Evolutionary conservation across 2,329 filamentous ascomycete species (phyloP).

Genomic region (Byssoonygena ceratinophila): DNA sequence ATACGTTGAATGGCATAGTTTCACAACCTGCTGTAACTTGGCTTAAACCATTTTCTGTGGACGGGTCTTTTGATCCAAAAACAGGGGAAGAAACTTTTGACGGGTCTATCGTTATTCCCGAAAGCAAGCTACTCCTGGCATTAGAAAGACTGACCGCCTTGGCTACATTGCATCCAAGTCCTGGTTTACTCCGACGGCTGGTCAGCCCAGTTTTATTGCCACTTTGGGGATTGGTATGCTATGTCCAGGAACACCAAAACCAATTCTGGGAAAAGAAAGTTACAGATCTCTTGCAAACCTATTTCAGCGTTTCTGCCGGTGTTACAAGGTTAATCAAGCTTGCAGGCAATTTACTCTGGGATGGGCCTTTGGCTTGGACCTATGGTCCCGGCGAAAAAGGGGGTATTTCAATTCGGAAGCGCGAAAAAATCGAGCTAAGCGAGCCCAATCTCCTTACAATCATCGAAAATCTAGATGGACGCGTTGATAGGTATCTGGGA

Average conservation of each 20-base stretch:
- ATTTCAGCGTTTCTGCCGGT: conserved; percentile 33
- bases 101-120: conserved; percentile 20
- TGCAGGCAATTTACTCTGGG: conserved; percentile 33
- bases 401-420: conserved; percentile 23
- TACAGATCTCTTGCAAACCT: conserved; percentile 29
- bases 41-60: conserved; percentile 22
- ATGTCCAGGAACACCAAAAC: conserved; percentile 25
- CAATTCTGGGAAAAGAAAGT: conserved; percentile 23
- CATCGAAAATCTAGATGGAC: conserved; percentile 28
- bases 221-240: conserved; percentile 34
- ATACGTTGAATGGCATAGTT: conserved; percentile 28
- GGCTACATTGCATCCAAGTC: conserved; percentile 35
- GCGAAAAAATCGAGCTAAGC: conserved; percentile 15
- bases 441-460: conserved; percentile 25
- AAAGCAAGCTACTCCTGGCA: conserved; percentile 24
- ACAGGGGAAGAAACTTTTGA: not conserved
- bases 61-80: conserved; percentile 12
- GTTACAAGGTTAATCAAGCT: conserved; percentile 30
- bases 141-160: conserved; percentile 30
- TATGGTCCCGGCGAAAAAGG: conserved; percentile 22
- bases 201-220: conserved; percentile 33
- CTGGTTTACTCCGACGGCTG: conserved; percentile 34
- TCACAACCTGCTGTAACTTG: conserved; percentile 22
- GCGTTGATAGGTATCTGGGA: conserved; percentile 30
- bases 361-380: conserved; percentile 32